Conservation (phyloP, 495 filamentous ascomycete species). For the Aspergillus egyptiacus region DNA sequence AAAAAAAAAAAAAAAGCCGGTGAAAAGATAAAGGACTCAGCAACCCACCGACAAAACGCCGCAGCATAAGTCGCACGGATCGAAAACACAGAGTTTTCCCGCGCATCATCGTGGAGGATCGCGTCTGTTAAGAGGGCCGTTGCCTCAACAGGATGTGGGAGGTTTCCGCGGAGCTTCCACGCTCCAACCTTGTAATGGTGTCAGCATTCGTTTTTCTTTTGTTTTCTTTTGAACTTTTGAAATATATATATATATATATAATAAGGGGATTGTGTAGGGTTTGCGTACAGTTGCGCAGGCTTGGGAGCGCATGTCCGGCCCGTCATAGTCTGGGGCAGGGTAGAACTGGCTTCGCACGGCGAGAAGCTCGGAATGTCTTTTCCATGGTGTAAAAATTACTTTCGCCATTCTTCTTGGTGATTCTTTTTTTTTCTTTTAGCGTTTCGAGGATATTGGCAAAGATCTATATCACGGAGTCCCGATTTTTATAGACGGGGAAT, state of each 20-base stretch:
- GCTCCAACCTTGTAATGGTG: conserved; percentile 40
- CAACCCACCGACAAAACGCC: conserved; percentile 55
- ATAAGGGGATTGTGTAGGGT: background rate
- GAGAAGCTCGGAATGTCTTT: conserved; percentile 57
- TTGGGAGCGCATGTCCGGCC: conserved; percentile 34
- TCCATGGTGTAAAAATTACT: conserved; percentile 78
- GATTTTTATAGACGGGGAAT: conserved; percentile 22
- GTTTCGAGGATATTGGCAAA: background rate
- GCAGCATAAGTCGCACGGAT: conserved; percentile 52
- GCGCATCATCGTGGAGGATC: conserved; percentile 57
- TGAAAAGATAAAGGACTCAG: background rate
- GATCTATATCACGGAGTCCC: background rate
- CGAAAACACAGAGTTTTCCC: conserved; percentile 46
- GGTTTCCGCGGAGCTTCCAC: conserved; percentile 63
- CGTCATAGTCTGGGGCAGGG: conserved; percentile 34
- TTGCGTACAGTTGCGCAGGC: conserved; percentile 44
- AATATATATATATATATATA: background rate
- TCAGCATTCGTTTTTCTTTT: too few relatives aligned
- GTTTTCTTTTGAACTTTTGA: too few relatives aligned
- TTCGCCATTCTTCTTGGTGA: conserved; percentile 55
- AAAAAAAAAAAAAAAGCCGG: background rate
- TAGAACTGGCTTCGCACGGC: conserved; percentile 63
- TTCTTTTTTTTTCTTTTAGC: background rate
- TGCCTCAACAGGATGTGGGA: conserved; percentile 76
- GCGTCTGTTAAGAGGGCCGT: conserved; percentile 73